Base-by-base conservation (phyloP, 202 grass and related monocot species). In the Miscanthus sacchariflorus region DNA sequence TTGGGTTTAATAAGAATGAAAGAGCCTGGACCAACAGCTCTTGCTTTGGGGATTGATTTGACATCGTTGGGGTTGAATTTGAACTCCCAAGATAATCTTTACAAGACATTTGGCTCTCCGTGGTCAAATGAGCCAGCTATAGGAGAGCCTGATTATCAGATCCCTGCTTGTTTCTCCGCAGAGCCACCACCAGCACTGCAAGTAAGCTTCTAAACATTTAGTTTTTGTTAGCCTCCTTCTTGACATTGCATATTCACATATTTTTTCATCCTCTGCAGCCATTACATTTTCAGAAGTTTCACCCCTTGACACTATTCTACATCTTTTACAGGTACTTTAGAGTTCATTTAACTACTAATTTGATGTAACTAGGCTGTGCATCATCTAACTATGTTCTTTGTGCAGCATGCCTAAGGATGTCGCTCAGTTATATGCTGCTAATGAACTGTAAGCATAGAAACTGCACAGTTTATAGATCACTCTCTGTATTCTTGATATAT, bases 381-480 rank as follows among this genome's bases (percentile, higher is more conserved):
- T 77, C 63, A 77, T 88, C 79, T 91, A 14, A 84, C 76, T 75
- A 28, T 81, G 28, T 74, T 70, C 44, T 92, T 83, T 87, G 38
- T 91, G 92, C 90, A 98, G 96, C 83, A 98, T 98, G 94, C 96
- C 96, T 38, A 96, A 96, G 73, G 96, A 98, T 92, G 89, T 89
- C 38, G 89, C 89, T 69, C 96, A 98, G 88, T 85, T 98, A 68
- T 92, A 94, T 88, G 96, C 94, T 78, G 91, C 94, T 33, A 89
- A 88, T 73, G 94, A 98, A 92, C 78, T 98, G 96, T 98, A 91
- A 94, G 89, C 65, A 91, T 50, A 48, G 50, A 70, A 67, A 65
- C 46, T 17, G 48, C 63, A 76, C 27, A 21, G 1, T 79, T 46
- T 81, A 35, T 80, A 63, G 42, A 84, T 64, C 27, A 65, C 42